These are phyloP conservation scores for Fusarium algeriense DNA, from an alignment of 2,329 filamentous ascomycete species.

Conservation along the genomic window DNA sequence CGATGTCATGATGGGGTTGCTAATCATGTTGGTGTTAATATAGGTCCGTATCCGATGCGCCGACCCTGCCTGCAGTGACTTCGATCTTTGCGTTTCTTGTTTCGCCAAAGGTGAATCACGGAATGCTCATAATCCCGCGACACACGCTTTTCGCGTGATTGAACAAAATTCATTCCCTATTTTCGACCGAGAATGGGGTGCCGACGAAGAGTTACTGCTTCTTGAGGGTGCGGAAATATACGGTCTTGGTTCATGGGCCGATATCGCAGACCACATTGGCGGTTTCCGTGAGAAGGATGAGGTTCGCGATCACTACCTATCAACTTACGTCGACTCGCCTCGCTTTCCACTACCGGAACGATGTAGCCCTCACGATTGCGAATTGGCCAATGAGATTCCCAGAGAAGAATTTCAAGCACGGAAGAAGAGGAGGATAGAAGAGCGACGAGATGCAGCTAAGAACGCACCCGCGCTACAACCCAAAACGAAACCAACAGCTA, in stretches of 20 bases:
- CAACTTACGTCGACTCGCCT: conserved; percentile 85
- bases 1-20: conserved; percentile 42
- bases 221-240: conserved; percentile 97
- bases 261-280: conserved; percentile 97
- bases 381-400: conserved; percentile 82
- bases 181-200: conserved; percentile 94
- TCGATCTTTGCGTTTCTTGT: conserved; percentile 96
- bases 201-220: conserved; percentile 94
- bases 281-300: conserved; percentile 95
- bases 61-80: conserved; percentile 85
- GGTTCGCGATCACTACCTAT: conserved; percentile 92
- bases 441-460: conserved; percentile 88
- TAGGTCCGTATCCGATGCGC: conserved; percentile 96
- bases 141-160: conserved; percentile 92
- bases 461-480: conserved; percentile 85
- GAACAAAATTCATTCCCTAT: conserved; percentile 99
- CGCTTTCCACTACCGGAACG: conserved; percentile 88
- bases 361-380: conserved; percentile 84
- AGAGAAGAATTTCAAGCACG: conserved; percentile 92
- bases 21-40: conserved; percentile 30
- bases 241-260: conserved; percentile 95
- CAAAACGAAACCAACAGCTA: conserved; percentile 95
- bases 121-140: conserved; percentile 86
- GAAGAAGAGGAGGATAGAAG: conserved; percentile 94
- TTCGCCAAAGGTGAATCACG: conserved; percentile 86